Evolutionary conservation across 495 filamentous ascomycete species (phyloP), one percentile per base, ranked within the genome.

Genomic region (Penicillium angulare): DNA sequence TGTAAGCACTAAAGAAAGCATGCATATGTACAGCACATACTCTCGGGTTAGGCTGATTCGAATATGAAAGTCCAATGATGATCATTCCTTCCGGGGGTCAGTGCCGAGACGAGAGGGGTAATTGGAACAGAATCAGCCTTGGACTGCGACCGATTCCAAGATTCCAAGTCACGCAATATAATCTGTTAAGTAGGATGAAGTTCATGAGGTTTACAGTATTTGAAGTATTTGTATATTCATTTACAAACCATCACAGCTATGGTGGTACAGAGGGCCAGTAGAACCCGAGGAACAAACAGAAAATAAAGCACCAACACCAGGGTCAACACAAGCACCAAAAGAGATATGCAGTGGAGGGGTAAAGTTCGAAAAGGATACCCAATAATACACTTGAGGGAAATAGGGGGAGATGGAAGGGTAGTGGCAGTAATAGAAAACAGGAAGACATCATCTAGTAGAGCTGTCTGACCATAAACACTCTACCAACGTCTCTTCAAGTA

Each of bases 401-500:
- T 46, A 33, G 49, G 34, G 36, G 41, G 29, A 33, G 29, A 55
- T 45, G 43, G 44, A 33, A 46, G 31, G 27, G 24, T 53, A 56
- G 40, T 50, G 44, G 26, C 36, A 33, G 24, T 53, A 56, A 43
- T 50, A 47, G 26, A 64, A n/a, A 38, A 57, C 42, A 60, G 55
- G 35, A 55, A 48, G 43, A 45, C 50, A 50, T 29, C 27, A 47
- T 46, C 36, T 51, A 26, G n/a, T 29, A 21, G 55, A 44, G 34
- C 41, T 26, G 23, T 13, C 20, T 42, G 24, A 26, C 24, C 39
- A 42, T 42, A n/a, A 42, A 5, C 5, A 32, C 38, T 65, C 49
- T 66, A 78, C 69, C 82, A 93, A 68, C 91, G 76, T 71, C 92
- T 84, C 63, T 86, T 80, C 72, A 97, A 72, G 69, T 96, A 98